Percentiles rank a stretch among this genome's conserved stretches.
Conservation (phyloP, 208 protist genomes). For the Leishmania aethiopica region DNA sequence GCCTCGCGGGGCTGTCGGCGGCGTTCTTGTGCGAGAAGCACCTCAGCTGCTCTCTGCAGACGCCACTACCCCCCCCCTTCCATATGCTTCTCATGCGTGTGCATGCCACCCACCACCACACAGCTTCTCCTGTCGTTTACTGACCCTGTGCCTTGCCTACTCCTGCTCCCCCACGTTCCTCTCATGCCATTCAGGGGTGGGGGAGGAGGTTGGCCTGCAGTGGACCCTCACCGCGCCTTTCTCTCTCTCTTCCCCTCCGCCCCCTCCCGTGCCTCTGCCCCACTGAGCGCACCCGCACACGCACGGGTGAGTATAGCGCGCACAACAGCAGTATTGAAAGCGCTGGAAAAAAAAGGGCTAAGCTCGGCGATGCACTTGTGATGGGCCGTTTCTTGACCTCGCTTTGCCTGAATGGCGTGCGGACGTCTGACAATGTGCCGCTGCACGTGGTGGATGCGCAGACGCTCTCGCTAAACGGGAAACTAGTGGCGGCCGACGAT, state of each 20-base stretch:
- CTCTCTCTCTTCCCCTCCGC: background rate
- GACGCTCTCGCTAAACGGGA: conserved; percentile 30
- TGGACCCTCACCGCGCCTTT: background rate
- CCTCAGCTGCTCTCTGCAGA: background rate
- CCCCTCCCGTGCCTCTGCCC: background rate
- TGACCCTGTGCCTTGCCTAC: background rate
- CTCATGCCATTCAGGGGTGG: background rate
- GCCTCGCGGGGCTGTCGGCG: background rate
- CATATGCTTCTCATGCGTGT: background rate
- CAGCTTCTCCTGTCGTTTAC: background rate
- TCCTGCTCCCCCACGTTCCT: background rate
- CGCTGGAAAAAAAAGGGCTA: background rate
- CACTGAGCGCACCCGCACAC: background rate
- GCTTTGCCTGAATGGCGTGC: conserved; percentile 45
- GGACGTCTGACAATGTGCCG: conserved; percentile 26
- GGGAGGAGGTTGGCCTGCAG: background rate
- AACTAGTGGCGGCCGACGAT: conserved; percentile 27
- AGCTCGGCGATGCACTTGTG: background rate
- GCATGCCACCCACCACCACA: background rate
- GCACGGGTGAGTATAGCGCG: background rate
- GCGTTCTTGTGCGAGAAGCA: background rate
- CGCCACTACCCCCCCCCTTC: background rate
- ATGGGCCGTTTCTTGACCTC: conserved; percentile 52
- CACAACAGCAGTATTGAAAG: background rate
- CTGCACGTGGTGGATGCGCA: conserved; percentile 28